Base-by-base conservation (phyloP, 2,329 filamentous ascomycete species). In the Ophiocordyceps camponoti-leonardi region DNA sequence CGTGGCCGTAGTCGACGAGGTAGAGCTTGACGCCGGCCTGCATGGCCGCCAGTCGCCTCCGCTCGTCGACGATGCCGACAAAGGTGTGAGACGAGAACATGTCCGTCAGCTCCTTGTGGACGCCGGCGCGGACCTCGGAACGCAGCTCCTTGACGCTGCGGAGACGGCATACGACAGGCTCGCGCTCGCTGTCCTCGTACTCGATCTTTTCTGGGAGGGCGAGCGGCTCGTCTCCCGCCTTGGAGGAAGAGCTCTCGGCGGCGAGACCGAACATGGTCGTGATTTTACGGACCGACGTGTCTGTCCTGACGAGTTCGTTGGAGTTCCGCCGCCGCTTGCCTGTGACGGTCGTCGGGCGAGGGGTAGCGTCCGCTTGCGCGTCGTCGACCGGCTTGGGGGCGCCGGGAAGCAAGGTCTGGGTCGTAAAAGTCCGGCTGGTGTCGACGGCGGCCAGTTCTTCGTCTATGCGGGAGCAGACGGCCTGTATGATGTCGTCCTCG, bases 11-110 rank as follows among this genome's bases (percentile, higher is more conserved):
- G 62, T 98, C 92, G 45, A 98, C 72, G 20, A 98, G 75, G 60
- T 84, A 95, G 8, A 98, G 73, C 58, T 88, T 94, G 10, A 96
- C 83, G 14, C 90, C 92, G 33, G 85, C 81, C 63, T 98, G 92
- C 35, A 98, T 83, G 16, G 92, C 87, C n/a, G 81, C 88, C 13
- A 98, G 76, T 12, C 92, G 83, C 44, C 86, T 81, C 39, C 73
- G 75, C 56, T 90, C 83, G 56, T 98, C 92, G 1, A 96, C 86
- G 23, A 98, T 71, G 2, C 92, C 92, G 43, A 98, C 85, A 60
- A 95, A 98, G 1, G 86, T 94, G 58, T 94, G 87, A 19, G 79
- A 80, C 13, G 84, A 79, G 54, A 96, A 85, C 14, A 92, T 77
- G 48, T 95, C 87, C 0, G 86, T 94, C 35, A 98, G 71, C 45